phyloP scores from a whole-genome alignment of 2,329 filamentous ascomycete species.

The Cercospora janseana region DNA sequence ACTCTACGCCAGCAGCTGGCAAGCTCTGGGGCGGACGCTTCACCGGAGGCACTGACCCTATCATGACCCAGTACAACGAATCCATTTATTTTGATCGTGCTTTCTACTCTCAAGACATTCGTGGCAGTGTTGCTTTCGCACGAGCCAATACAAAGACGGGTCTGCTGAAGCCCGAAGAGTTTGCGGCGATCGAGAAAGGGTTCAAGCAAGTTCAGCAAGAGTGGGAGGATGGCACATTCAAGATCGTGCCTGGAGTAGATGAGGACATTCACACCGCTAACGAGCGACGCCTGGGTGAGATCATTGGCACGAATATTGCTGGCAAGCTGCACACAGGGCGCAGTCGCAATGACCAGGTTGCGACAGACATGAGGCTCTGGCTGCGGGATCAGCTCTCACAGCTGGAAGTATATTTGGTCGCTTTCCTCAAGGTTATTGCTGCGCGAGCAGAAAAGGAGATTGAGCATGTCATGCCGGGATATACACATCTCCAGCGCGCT shows the following conservation, averaged over 20 bases:
- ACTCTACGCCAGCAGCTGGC: slow-evolving; percentile 29
- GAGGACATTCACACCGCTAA: slow-evolving; percentile 58
- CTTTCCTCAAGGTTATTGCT: slow-evolving; percentile 67
- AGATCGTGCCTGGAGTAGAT: slow-evolving; percentile 49
- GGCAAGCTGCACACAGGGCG: slow-evolving; percentile 88
- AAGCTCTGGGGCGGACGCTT: slow-evolving; percentile 64
- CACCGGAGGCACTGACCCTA: slow-evolving; percentile 72
- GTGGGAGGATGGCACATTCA: slow-evolving; percentile 48
- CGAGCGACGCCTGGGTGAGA: slow-evolving; percentile 62
- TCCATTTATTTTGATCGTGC: slow-evolving; percentile 74
- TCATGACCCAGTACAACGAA: slow-evolving; percentile 84
- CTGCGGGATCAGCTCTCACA: slow-evolving; percentile 69
- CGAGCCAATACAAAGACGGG: slow-evolving; percentile 72
- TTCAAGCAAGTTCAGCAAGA: slow-evolving; percentile 58
- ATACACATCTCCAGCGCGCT: slow-evolving; percentile 82
- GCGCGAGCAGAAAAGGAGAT: slow-evolving; percentile 71
- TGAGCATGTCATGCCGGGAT: slow-evolving; percentile 78
- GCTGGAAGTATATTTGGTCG: slow-evolving; percentile 67
- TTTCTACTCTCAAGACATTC: slow-evolving; percentile 78
- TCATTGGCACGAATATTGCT: slow-evolving; percentile 80
- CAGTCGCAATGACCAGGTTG: slow-evolving; percentile 86
- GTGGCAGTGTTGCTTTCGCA: slow-evolving; percentile 76
- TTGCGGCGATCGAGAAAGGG: slow-evolving; percentile 69
- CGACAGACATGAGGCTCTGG: slow-evolving; percentile 88
- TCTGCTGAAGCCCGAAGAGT: slow-evolving; percentile 71